Evolutionary conservation across 306 rosid species (phyloP).

Genomic region (Luffa aegyptiaca): DNA sequence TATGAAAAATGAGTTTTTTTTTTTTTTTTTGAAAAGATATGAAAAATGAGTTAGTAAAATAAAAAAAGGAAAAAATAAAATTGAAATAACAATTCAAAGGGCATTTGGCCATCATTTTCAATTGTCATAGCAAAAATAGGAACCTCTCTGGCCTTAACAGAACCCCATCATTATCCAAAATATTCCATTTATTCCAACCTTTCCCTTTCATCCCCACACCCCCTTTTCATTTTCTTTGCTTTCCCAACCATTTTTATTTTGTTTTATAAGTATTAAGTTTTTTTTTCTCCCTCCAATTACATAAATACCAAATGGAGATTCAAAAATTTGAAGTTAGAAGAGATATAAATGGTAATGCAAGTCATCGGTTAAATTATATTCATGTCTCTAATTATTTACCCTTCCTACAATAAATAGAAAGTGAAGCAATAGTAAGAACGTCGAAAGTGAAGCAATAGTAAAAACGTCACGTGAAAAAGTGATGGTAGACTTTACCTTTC

Average conservation of each 20-base stretch:
- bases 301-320: too few species aligned
- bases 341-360: too few species aligned
- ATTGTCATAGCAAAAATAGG: constrained; percentile 7
- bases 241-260: background rate
- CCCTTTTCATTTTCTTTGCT: background rate
- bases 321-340: too few species aligned
- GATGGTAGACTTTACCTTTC: background rate
- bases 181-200: constrained; percentile 30
- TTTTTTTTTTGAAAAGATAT: too few species aligned
- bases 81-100: background rate
- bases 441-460: background rate
- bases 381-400: background rate
- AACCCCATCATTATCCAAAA: background rate
- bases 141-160: background rate
- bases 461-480: background rate
- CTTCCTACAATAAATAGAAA: background rate
- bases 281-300: background rate
- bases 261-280: too few species aligned
- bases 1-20: background rate
- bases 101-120: constrained; percentile 7
- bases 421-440: background rate
- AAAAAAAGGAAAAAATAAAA: background rate
- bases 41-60: background rate
- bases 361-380: too few species aligned
- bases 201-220: background rate